Base-by-base conservation (phyloP, 345 rosid genomes). In the Isatis tinctoria region DNA sequence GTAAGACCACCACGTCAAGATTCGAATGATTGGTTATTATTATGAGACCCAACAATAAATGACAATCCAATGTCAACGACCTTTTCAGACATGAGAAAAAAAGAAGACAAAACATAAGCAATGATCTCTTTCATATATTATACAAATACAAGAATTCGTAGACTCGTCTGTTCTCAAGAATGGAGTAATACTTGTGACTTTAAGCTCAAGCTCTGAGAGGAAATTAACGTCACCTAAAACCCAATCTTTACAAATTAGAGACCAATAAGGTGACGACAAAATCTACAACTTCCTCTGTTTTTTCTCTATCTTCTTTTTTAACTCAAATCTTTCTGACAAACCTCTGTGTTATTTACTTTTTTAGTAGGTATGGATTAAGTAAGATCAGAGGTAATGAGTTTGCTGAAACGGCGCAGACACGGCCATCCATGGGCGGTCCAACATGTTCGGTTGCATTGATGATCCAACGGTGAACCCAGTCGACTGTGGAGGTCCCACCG, bases 401-500 rank as follows among this genome's bases (percentile, higher is more conserved):
- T 85, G 88, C 66, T 81, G 84, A 70, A 83, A 74, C 11, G 86
- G 85, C 67, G 88, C 84, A 56, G 95, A 80, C 75, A 82, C 74
- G 4, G 86, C 92, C 83, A 90, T 70, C 64, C 87, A 74, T 3
- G 91, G 89, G 64, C 79, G 83, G 69, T 87, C 93, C 67, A 87
- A 70, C 53, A 85, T 68, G 60, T 87, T 87, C n/a, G 90, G 89
- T 72, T 89, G 98, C 74, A 84, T 28, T 30, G 78, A 69, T 8
- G 93, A 86, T 40, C 84, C 44, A 6, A 86, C 83, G 27, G 87
- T 56, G 54, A 84, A 84, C 45, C 93, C 96, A 13, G 85, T 78
- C 41, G 94, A 82, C 65, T 85, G 96, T 9, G 88, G 78, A 41
- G 83, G 90, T 77, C 91, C 97, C 1, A 80, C 80, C 10, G 91